These are phyloP conservation scores for Pseudonitzschia pungens DNA, from an alignment of 108 stramenopile species.

Conservation along the genomic window DNA sequence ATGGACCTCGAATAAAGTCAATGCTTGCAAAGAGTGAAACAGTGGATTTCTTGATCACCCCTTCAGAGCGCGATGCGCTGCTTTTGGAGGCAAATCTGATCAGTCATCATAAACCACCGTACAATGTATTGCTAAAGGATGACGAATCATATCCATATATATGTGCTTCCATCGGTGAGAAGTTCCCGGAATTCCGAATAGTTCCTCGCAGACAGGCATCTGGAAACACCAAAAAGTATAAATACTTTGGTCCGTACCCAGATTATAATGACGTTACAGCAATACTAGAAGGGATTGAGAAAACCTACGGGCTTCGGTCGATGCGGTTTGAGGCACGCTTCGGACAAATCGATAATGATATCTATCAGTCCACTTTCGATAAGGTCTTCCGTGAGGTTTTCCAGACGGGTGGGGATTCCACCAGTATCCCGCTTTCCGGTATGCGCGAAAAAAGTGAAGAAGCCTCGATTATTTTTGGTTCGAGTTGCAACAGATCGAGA, in stretches of 20 bases:
- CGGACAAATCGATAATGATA: constrained; percentile 23
- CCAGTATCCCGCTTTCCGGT: constrained; percentile 6
- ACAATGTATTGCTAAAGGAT: constrained; percentile 72
- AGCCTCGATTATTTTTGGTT: constrained; percentile 49
- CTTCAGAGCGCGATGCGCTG: constrained; percentile 69
- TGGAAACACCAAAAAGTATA: constrained; percentile 32
- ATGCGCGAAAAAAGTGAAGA: constrained; percentile 49
- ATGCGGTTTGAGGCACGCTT: constrained; percentile 41
- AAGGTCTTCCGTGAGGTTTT: constrained; percentile 44
- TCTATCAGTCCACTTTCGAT: constrained; percentile 43
- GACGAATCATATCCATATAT: constrained; percentile 72
- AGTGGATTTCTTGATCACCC: constrained; percentile 61
- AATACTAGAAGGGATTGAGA: constrained; percentile 49
- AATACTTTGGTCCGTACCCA: constrained; percentile 74
- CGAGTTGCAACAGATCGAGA: constrained; percentile 38
- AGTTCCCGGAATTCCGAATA: constrained; percentile 43
- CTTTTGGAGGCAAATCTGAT: constrained; percentile 66
- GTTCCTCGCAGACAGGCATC: constrained; percentile 40
- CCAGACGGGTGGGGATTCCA: constrained; percentile 10
- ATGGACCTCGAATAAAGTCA: constrained; percentile 44
- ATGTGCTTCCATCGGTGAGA: constrained; percentile 60
- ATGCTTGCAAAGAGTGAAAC: constrained; percentile 53
- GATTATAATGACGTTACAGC: constrained; percentile 43
- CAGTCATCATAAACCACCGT: constrained; percentile 67
- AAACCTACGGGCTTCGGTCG: constrained; percentile 43